Percentiles rank a stretch among this genome's conserved stretches.
Evolutionary conservation across 2,329 filamentous ascomycete genomes (phyloP).

Genomic region (Neonectria magnoliae): DNA sequence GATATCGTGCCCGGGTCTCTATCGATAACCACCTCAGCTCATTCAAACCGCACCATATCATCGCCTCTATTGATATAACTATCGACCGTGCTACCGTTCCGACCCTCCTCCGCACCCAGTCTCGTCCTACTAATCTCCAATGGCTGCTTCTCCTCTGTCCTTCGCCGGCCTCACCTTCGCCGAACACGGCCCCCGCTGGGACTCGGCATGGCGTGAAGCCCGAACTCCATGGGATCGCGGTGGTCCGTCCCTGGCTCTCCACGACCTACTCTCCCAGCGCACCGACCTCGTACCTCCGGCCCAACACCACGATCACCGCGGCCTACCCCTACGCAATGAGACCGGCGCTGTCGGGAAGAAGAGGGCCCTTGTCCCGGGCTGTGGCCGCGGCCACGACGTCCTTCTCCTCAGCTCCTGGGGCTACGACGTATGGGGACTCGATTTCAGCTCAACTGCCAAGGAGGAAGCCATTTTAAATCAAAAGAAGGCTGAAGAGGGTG

Average conservation of each 20-base stretch:
- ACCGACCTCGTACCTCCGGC: slow-evolving; percentile 55
- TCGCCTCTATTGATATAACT: neutral
- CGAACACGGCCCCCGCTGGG: slow-evolving; percentile 55
- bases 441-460: slow-evolving; percentile 64
- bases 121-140: slow-evolving; percentile 26
- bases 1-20: neutral
- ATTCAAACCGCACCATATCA: neutral
- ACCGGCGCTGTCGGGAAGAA: slow-evolving; percentile 39
- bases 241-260: slow-evolving; percentile 62
- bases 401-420: slow-evolving; percentile 78
- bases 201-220: slow-evolving; percentile 57
- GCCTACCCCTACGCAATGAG: slow-evolving; percentile 40
- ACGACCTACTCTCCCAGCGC: slow-evolving; percentile 60
- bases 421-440: slow-evolving; percentile 81
- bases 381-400: slow-evolving; percentile 84
- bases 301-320: slow-evolving; percentile 47
- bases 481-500: slow-evolving; percentile 50
- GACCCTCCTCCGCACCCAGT: neutral
- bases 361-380: slow-evolving; percentile 79
- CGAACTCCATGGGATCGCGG: slow-evolving; percentile 67
- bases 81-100: neutral
- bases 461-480: slow-evolving; percentile 58
- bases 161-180: slow-evolving; percentile 49
- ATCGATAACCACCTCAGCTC: slow-evolving; percentile 2
- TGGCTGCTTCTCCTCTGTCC: slow-evolving; percentile 38